phyloP scores from a whole-genome alignment of 768 basidiomycete genomes.

The Kwoniella pini region DNA sequence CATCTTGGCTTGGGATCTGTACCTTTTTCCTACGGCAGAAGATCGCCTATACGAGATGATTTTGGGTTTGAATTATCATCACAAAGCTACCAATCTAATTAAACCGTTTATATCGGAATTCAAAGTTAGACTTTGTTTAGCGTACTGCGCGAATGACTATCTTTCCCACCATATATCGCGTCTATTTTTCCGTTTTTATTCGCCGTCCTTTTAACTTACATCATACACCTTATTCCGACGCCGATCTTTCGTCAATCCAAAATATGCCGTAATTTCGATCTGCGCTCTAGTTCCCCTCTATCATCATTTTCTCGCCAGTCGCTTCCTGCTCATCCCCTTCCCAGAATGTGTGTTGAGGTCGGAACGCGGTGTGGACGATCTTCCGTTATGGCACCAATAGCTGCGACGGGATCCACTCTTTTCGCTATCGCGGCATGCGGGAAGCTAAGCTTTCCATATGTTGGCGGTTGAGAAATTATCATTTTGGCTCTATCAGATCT shows the following conservation, averaged over 20 bases:
- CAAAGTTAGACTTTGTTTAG: no score
- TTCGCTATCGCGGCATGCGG: background rate
- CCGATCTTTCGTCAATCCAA: background rate
- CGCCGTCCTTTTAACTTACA: background rate
- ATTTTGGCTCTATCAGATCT: background rate
- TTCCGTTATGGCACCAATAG: no score
- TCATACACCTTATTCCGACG: background rate
- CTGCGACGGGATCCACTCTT: no score
- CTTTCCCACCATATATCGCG: no score
- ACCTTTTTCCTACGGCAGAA: background rate
- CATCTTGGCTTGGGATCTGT: conserved; percentile 3
- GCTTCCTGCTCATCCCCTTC: no score
- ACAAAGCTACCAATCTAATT: background rate
- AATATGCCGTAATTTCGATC: background rate
- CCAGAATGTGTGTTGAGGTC: no score
- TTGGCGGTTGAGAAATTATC: background rate
- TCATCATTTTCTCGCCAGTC: no score
- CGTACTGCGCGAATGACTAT: no score
- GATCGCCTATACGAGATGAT: no score
- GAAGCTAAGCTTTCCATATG: background rate
- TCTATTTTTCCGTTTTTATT: background rate
- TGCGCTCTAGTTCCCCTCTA: background rate
- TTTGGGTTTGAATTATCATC: background rate
- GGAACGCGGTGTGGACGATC: no score
- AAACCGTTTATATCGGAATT: no score